These are phyloP conservation scores for Nicotiana tomentosiformis DNA, from an alignment of 257 asterid genomes.

Conservation along the genomic window DNA sequence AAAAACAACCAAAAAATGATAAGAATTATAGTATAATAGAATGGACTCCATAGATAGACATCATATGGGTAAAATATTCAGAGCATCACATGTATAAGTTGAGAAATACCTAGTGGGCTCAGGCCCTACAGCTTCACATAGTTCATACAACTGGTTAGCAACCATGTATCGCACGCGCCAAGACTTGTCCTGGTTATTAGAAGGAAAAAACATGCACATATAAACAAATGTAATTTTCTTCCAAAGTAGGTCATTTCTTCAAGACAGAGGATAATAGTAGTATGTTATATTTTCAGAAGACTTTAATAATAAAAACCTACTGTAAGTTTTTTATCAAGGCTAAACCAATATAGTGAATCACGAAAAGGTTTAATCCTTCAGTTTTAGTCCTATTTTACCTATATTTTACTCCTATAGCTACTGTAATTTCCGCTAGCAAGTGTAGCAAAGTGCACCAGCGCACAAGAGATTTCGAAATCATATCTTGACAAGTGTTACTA, in stretches of 20 bases:
- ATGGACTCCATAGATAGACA: not conserved
- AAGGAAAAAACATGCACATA: not conserved
- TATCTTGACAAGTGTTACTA: not conserved
- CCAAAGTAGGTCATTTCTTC: not conserved
- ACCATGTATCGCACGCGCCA: slow-evolving; percentile 99
- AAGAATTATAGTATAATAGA: not conserved
- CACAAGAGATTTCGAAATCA: not conserved
- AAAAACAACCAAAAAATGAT: not conserved
- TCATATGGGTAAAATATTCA: not conserved
- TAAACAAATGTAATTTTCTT: not conserved
- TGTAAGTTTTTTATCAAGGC: not conserved
- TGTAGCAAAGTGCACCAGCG: not conserved
- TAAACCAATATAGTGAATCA: not conserved
- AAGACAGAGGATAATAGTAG: not conserved
- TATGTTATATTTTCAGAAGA: not conserved
- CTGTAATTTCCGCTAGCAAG: not conserved
- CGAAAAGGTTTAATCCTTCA: not conserved
- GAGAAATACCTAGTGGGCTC: slow-evolving; percentile 74
- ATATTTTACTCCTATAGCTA: not conserved
- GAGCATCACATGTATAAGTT: not conserved
- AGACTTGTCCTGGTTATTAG: slow-evolving; percentile 77
- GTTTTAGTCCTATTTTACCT: not conserved
- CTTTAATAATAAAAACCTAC: not conserved
- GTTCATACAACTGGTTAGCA: slow-evolving; percentile 93
- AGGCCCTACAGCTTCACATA: slow-evolving; percentile 98